These are phyloP conservation scores for Crucibulum laeve DNA, from an alignment of 768 basidiomycete species.

Conservation along the genomic window DNA sequence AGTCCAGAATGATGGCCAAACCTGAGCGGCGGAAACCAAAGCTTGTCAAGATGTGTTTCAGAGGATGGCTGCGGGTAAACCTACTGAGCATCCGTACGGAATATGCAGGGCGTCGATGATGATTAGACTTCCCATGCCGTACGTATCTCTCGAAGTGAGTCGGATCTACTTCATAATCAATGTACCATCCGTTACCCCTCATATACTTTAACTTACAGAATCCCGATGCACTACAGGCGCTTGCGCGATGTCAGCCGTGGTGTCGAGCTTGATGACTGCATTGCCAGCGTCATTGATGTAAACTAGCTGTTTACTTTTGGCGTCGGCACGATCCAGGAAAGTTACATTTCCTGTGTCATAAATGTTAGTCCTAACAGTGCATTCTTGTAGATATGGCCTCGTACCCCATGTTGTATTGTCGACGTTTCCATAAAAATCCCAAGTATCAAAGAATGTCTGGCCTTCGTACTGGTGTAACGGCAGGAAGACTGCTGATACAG, in stretches of 20 bases:
- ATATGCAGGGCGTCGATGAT: constrained; percentile 43
- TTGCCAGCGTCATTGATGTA: constrained; percentile 59
- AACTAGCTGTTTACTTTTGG: constrained; percentile 44
- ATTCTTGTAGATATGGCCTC: constrained; percentile 1
- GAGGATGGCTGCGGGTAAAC: constrained; percentile 8
- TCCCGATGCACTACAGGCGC: constrained; percentile 24
- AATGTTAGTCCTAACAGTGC: too few relatives aligned
- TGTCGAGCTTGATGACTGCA: constrained; percentile 74
- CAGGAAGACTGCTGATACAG: constrained; percentile 4
- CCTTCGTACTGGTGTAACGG: constrained; percentile 11
- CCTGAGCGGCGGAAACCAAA: constrained; percentile 16
- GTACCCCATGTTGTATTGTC: constrained; percentile 14
- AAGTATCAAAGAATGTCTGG: constrained; percentile 10
- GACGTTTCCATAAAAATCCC: constrained; percentile 8
- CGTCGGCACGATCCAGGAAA: constrained; percentile 46
- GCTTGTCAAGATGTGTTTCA: background rate
- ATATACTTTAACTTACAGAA: constrained; percentile 39
- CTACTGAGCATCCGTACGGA: constrained; percentile 48
- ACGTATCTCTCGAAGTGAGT: constrained; percentile 37
- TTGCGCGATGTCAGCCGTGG: constrained; percentile 44
- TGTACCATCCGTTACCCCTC: background rate
- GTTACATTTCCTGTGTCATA: constrained; percentile 51
- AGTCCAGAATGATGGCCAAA: constrained; percentile 50
- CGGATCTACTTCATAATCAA: constrained; percentile 27
- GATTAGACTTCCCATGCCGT: constrained; percentile 38